Evolutionary conservation across 495 filamentous ascomycete species (phyloP), one percentile per base, ranked within the genome.

Genomic region (Penicillium nucicola): DNA sequence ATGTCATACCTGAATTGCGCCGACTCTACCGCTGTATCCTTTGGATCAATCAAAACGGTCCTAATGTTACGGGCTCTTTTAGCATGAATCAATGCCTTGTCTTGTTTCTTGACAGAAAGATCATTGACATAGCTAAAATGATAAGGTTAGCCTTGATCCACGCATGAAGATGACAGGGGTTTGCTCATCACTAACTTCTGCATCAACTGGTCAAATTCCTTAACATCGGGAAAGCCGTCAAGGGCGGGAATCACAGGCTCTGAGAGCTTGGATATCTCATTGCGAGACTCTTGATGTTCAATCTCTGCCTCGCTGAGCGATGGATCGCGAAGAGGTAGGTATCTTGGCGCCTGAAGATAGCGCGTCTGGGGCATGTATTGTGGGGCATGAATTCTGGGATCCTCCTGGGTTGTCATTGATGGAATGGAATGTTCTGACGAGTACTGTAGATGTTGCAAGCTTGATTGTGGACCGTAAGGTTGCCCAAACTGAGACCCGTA

Each of bases 11-110:
- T 63, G 48, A 83, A 83, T 54, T 83, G 79, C 14, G 79, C 79
- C 42, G 76, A 77, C 56, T 81, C 79, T 48, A 81, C 70, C 13
- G 76, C 76, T n/a, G 79, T 82, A 43, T 79, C 75, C 55, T 81
- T 81, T 4, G 76, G 76, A 30, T 83, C 78, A 43, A 69, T 69
- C 42, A 82, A 52, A 35, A 81, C 78, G n/a, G 69, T 72, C 42
- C 60, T 65, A 32, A 83, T 82, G 50, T 82, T 79, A 23, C 77
- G 68, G 18, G 77, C 79, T 55, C 78, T 67, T 53, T 67, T 72
- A 14, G 78, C 70, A 52, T 78, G 76, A 18, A 83, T 83, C 48
- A 83, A 65, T 4, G 79, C 79, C 47, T 83, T 83, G 55, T 83
- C 79, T 56, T 78, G 77, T 48, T 83, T 83, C 55, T 82, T 82